A percentile compares a stretch with the other conserved stretches of the same genome.
phyloP scores from a whole-genome alignment of 306 rosid species.

The Acacia confusa region DNA sequence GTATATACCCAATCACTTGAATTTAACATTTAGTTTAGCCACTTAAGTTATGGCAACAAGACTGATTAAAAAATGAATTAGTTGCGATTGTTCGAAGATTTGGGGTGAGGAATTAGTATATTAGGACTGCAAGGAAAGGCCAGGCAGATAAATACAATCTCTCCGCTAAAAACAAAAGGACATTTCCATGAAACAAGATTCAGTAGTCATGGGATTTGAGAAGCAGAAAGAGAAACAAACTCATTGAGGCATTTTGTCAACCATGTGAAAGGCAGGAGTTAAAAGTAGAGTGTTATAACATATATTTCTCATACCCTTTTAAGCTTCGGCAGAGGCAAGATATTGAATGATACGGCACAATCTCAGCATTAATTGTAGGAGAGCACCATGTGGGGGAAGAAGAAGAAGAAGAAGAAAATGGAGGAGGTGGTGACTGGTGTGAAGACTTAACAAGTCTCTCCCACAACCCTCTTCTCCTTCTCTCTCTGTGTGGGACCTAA shows the following conservation, averaged over 20 bases:
- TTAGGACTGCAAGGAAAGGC: not conserved
- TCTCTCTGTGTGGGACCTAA: slow-evolving; percentile 20
- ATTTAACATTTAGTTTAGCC: not conserved
- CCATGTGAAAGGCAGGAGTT: not conserved
- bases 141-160: not conserved
- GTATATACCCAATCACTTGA: not conserved
- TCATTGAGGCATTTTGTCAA: slow-evolving; percentile 20
- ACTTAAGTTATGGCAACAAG: not conserved
- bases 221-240: not conserved
- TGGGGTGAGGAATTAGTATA: not conserved
- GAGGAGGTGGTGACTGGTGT: not conserved
- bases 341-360: not conserved
- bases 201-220: not conserved
- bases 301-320: not conserved
- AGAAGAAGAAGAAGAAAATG: not conserved
- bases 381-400: slow-evolving; percentile 4
- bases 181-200: not conserved
- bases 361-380: slow-evolving; percentile 12
- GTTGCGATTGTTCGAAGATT: not conserved
- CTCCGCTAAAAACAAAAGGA: not conserved
- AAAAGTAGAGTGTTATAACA: not conserved
- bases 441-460: not conserved
- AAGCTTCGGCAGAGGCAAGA: not conserved
- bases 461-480: not conserved
- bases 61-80: not conserved